Percentiles rank a stretch among this genome's conserved stretches.
These are phyloP conservation scores for Orbilia oligospora DNA, from an alignment of 2,329 filamentous ascomycete genomes.

Conservation along the genomic window DNA sequence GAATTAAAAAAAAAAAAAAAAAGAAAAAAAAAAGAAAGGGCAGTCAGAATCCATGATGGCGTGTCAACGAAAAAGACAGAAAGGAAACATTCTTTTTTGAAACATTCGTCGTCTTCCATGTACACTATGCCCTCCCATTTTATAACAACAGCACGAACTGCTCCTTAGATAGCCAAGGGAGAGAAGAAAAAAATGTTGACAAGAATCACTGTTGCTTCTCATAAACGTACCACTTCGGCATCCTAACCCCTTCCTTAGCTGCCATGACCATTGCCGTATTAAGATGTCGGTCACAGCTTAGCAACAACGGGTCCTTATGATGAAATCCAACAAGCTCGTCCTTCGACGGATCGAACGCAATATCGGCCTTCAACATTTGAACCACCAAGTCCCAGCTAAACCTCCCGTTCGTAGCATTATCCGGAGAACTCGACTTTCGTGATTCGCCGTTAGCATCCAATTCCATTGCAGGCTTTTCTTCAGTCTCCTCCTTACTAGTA, in stretches of 20 bases:
- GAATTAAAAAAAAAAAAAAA: not conserved
- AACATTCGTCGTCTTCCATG: constrained; percentile 5
- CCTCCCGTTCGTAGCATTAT: constrained; percentile 35
- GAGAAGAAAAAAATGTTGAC: not conserved
- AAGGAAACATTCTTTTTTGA: constrained; percentile 15
- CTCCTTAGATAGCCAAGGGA: not conserved
- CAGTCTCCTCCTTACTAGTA: constrained; percentile 3
- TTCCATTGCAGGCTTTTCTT: constrained; percentile 11
- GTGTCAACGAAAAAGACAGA: too few relatives aligned
- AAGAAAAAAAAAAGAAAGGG: not conserved
- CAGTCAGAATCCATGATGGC: not conserved
- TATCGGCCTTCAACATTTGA: constrained; percentile 55
- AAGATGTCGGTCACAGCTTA: constrained; percentile 55
- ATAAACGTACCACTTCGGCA: constrained; percentile 60
- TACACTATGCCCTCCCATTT: not conserved
- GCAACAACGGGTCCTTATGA: constrained; percentile 52
- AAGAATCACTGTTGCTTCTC: constrained; percentile 46
- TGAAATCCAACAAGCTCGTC: constrained; percentile 57
- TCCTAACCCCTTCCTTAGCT: constrained; percentile 59
- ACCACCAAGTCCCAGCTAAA: constrained; percentile 60
- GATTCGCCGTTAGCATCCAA: constrained; percentile 4
- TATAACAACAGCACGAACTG: not conserved
- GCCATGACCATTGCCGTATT: constrained; percentile 59
- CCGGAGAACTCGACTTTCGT: constrained; percentile 44
- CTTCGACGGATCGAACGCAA: constrained; percentile 55